Conservation (phyloP, 176 grass and related monocot genomes). For the Stipa capillata region DNA sequence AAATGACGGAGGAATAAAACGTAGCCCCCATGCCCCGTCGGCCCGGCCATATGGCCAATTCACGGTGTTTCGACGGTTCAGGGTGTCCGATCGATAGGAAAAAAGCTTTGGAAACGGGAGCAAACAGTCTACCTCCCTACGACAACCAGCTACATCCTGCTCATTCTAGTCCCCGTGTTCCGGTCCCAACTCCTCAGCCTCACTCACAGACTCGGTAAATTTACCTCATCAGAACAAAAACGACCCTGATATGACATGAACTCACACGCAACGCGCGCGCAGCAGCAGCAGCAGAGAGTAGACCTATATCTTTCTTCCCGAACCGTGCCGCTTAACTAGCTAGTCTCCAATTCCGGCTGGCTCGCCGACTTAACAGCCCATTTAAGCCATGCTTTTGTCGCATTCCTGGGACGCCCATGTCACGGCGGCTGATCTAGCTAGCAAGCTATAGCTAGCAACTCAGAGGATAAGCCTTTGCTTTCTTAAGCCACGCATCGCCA, state of each 20-base stretch:
- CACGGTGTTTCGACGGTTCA: not conserved
- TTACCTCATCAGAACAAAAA: not conserved
- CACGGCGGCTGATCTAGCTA: not conserved
- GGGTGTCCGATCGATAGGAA: not conserved
- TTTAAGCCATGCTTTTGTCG: constrained; percentile 6
- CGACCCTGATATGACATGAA: not conserved
- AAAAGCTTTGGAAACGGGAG: constrained; percentile 20
- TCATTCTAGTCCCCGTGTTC: not conserved
- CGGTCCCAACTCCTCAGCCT: not conserved
- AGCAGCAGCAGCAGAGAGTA: not conserved
- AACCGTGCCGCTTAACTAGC: not conserved
- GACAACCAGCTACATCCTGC: not conserved
- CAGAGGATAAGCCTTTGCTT: not conserved
- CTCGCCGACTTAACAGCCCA: not conserved
- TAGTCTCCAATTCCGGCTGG: constrained; percentile 8
- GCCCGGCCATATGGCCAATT: not conserved
- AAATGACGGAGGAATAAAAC: constrained; percentile 23
- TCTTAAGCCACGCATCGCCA: not conserved
- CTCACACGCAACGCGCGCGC: not conserved
- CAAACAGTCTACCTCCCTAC: not conserved
- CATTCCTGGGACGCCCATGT: not conserved
- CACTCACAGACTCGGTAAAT: not conserved
- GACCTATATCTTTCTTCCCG: not conserved
- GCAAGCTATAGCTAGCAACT: too few species aligned
- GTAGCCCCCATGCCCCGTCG: not conserved